Evolutionary conservation across 1,284 basidiomycete species (phyloP).

Genomic region (Amylostereum areolatum): DNA sequence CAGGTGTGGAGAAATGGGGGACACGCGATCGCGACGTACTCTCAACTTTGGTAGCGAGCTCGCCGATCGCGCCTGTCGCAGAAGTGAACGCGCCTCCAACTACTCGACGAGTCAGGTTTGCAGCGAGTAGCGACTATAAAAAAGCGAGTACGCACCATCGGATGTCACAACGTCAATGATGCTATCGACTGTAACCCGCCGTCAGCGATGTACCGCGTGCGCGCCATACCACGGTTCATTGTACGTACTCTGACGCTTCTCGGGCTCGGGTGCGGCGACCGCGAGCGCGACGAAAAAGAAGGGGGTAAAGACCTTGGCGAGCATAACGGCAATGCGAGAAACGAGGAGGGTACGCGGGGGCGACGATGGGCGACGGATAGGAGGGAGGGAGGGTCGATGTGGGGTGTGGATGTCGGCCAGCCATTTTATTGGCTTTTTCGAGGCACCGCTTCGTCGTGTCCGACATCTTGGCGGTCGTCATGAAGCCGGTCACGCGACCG

Average conservation of each 20-base stretch:
- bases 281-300: conserved; percentile 11
- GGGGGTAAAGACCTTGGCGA: conserved; percentile 9
- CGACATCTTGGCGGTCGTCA: too few relatives aligned
- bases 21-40: conserved; percentile 31
- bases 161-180: not conserved
- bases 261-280: conserved; percentile 6
- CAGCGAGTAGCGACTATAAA: too few relatives aligned
- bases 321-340: conserved; percentile 6
- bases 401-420: too few relatives aligned
- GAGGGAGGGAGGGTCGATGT: too few relatives aligned
- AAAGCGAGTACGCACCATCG: not conserved
- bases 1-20: not conserved
- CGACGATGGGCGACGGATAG: too few relatives aligned
- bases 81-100: too few relatives aligned
- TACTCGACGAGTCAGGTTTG: too few relatives aligned
- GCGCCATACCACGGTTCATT: not conserved
- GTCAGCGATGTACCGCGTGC: not conserved
- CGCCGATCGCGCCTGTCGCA: conserved; percentile 8
- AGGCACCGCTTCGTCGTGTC: too few relatives aligned
- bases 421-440: too few relatives aligned
- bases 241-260: conserved; percentile 21
- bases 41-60: conserved; percentile 39
- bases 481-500: too few relatives aligned
- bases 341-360: too few relatives aligned
- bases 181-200: not conserved